These are phyloP conservation scores for Fusarium marasasianum DNA, from an alignment of 2,329 filamentous ascomycete genomes.

Conservation along the genomic window DNA sequence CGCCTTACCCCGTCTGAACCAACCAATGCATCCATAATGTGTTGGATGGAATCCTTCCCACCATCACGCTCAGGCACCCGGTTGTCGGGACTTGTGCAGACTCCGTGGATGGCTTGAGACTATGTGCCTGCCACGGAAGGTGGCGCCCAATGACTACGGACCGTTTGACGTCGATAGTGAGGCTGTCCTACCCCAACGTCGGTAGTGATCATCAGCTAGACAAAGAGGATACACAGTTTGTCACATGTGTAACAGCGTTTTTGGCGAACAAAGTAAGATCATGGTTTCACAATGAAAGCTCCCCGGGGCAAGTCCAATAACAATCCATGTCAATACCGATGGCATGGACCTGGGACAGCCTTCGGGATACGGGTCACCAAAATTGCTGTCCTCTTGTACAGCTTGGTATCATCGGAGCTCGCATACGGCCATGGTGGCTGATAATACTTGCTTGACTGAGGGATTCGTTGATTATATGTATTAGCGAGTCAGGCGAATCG, in stretches of 20 bases:
- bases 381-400: constrained; percentile 9
- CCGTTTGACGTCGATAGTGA: constrained; percentile 22
- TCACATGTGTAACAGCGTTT: constrained; percentile 25
- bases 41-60: constrained; percentile 29
- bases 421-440: neutral
- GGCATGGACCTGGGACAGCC: constrained; percentile 44
- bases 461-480: constrained; percentile 8
- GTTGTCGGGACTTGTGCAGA: constrained; percentile 28
- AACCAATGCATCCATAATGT: constrained; percentile 19
- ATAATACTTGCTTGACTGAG: neutral
- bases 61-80: constrained; percentile 31
- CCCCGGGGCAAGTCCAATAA: constrained; percentile 21
- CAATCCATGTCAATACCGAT: constrained; percentile 40
- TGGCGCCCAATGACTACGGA: constrained; percentile 14
- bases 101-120: constrained; percentile 18
- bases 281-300: constrained; percentile 21
- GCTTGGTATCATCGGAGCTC: constrained; percentile 12
- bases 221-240: constrained; percentile 8
- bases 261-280: constrained; percentile 11
- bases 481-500: neutral
- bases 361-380: constrained; percentile 19
- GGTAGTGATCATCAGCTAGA: constrained; percentile 14
- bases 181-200: constrained; percentile 19
- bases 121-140: constrained; percentile 3
- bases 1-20: constrained; percentile 29